These are phyloP conservation scores for Sparassis latifolia DNA, from an alignment of 1,284 basidiomycete genomes.

Conservation along the genomic window DNA sequence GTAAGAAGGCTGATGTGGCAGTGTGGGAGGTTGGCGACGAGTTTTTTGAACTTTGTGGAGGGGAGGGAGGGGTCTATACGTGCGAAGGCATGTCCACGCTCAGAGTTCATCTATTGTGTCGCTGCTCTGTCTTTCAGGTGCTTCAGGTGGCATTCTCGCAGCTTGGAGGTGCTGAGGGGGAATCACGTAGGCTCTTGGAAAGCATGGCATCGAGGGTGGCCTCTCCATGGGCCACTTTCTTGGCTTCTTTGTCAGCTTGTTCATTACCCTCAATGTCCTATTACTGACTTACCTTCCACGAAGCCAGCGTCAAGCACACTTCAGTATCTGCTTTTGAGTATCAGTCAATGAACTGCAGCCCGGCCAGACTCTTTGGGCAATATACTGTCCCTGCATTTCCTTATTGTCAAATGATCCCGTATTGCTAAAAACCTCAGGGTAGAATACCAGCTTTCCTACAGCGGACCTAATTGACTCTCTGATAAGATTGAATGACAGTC, in stretches of 20 bases:
- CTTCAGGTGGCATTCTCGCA: conserved; percentile 2
- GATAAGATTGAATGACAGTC: too few relatives aligned
- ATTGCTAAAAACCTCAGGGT: too few relatives aligned
- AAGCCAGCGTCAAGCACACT: too few relatives aligned
- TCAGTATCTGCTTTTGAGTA: too few relatives aligned
- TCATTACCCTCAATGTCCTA: conserved; percentile 15
- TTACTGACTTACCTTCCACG: too few relatives aligned
- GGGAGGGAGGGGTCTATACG: conserved; percentile 9
- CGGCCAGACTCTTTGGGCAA: too few relatives aligned
- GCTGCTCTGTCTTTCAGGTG: background rate
- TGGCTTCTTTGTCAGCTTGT: conserved; percentile 11
- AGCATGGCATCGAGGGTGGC: background rate
- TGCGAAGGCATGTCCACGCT: background rate
- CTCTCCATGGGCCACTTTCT: conserved; percentile 10
- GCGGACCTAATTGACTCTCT: too few relatives aligned
- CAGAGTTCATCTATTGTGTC: conserved; percentile 6
- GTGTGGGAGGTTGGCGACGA: conserved; percentile 1
- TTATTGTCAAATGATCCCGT: too few relatives aligned
- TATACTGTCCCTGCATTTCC: too few relatives aligned
- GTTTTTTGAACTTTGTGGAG: background rate
- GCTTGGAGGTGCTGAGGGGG: conserved; percentile 7
- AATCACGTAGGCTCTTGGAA: conserved; percentile 8
- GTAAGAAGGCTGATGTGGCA: conserved; percentile 16
- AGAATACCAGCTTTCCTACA: too few relatives aligned
- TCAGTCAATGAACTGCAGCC: too few relatives aligned